Evolutionary conservation across 108 stramenopile genomes (phyloP).

Genomic region (Cafeteria roenbergensis): DNA sequence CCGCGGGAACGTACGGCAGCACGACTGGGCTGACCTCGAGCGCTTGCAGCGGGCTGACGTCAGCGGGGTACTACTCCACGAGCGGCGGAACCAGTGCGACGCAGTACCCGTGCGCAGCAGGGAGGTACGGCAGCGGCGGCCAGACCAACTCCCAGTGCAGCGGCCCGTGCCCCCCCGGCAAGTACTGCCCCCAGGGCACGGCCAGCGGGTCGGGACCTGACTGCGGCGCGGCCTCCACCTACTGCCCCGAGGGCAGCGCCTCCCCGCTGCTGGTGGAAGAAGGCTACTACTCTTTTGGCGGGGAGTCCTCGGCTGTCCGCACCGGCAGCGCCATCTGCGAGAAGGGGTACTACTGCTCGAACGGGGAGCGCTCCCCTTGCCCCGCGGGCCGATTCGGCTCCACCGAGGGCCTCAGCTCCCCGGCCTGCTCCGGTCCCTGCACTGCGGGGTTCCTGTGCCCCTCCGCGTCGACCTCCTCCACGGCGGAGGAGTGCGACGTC

Average conservation of each 20-base stretch:
- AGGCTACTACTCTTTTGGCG: neutral
- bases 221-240: neutral
- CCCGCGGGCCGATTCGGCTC: neutral
- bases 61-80: conserved; percentile 11
- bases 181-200: conserved; percentile 12
- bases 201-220: neutral
- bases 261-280: neutral
- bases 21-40: conserved; percentile 6
- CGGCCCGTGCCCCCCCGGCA: conserved; percentile 17
- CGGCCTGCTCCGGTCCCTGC: neutral
- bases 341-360: conserved; percentile 9
- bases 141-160: conserved; percentile 8
- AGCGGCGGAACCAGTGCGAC: conserved; percentile 2
- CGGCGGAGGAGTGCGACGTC: conserved; percentile 7
- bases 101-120: conserved; percentile 6
- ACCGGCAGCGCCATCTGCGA: neutral
- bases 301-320: neutral
- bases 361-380: neutral
- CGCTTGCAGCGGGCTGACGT: conserved; percentile 4
- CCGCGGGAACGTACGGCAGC: conserved; percentile 14
- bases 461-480: conserved; percentile 5
- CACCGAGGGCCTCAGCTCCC: neutral
- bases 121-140: conserved; percentile 9
- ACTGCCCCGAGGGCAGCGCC: conserved; percentile 11
- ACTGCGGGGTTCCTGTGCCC: neutral